Evolutionary conservation across 75 land plant species (phyloP).

Genomic region (Pseudotsuga menziesii): DNA sequence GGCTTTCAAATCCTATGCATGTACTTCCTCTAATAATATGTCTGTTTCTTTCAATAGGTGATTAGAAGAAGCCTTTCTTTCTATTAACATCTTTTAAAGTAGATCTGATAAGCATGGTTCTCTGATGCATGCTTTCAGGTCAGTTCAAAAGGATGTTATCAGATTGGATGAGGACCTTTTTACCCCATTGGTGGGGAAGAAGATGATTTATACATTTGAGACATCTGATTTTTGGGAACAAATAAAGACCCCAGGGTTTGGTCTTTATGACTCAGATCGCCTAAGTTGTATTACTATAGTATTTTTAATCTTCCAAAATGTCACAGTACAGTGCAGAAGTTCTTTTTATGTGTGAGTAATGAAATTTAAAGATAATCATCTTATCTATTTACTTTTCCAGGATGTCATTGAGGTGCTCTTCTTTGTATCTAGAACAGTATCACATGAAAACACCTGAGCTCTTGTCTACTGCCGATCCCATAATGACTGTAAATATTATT

Average conservation of each 20-base stretch:
- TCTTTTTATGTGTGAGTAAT: background rate
- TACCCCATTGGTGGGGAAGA: slow-evolving; percentile 55
- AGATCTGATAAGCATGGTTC: background rate
- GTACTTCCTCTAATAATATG: background rate
- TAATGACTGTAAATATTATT: slow-evolving; percentile 21
- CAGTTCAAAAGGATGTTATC: slow-evolving; percentile 34
- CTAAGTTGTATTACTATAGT: background rate
- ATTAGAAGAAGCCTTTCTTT: background rate
- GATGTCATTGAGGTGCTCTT: slow-evolving; percentile 50
- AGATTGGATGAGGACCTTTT: slow-evolving; percentile 55
- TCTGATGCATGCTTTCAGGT: slow-evolving; percentile 19
- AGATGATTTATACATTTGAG: slow-evolving; percentile 47
- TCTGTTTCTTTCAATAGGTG: background rate
- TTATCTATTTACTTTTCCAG: slow-evolving; percentile 18
- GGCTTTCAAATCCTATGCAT: background rate
- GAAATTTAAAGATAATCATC: background rate
- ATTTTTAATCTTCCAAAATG: background rate
- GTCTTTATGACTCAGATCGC: background rate
- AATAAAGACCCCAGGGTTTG: slow-evolving; percentile 53
- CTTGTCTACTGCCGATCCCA: slow-evolving; percentile 36
- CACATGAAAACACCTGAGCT: slow-evolving; percentile 36
- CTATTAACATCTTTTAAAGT: background rate
- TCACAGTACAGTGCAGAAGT: background rate
- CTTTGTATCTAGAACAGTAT: slow-evolving; percentile 43
- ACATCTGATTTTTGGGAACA: slow-evolving; percentile 53